phyloP scores from a whole-genome alignment of 2,329 filamentous ascomycete genomes.

The Mycosphaerella arachidis region DNA sequence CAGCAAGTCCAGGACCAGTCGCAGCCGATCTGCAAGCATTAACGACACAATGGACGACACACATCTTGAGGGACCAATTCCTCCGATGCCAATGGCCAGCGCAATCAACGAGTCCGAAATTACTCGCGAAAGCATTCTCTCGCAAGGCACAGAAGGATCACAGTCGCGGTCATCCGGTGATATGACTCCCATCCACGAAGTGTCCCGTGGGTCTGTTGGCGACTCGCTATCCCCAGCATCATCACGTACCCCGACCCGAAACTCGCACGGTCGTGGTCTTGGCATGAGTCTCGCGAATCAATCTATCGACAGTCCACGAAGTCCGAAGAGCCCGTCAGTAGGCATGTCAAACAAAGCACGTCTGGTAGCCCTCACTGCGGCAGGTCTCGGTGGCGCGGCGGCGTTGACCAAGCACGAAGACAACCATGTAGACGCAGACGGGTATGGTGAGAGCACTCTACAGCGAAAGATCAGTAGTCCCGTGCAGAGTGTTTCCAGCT shows the following conservation, averaged over 20 bases:
- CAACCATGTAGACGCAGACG: slow-evolving; percentile 42
- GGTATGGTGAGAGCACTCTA: slow-evolving; percentile 24
- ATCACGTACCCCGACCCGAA: slow-evolving; percentile 60
- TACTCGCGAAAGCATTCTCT: slow-evolving; percentile 81
- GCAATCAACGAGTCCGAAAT: slow-evolving; percentile 81
- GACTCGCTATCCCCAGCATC: slow-evolving; percentile 53
- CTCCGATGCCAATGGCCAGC: slow-evolving; percentile 84
- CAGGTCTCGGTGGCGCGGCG: slow-evolving; percentile 36
- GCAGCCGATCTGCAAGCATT: slow-evolving; percentile 48
- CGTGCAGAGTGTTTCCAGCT: slow-evolving; percentile 83
- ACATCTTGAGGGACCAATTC: slow-evolving; percentile 45
- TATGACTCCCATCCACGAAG: slow-evolving; percentile 56
- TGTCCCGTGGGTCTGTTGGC: slow-evolving; percentile 54
- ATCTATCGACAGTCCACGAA: slow-evolving; percentile 41
- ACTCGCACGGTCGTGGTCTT: slow-evolving; percentile 54
- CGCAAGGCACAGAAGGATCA: slow-evolving; percentile 71
- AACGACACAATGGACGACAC: slow-evolving; percentile 52
- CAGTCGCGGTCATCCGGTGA: slow-evolving; percentile 61
- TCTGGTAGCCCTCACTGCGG: slow-evolving; percentile 35
- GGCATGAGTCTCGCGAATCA: slow-evolving; percentile 62
- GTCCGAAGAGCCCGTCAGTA: slow-evolving; percentile 26
- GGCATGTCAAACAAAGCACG: slow-evolving; percentile 37
- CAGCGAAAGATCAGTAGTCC: slow-evolving; percentile 54
- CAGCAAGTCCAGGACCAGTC: slow-evolving; percentile 47
- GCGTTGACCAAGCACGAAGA: slow-evolving; percentile 63